phyloP scores from a whole-genome alignment of 768 basidiomycete species.

The Tricholomella constricta region DNA sequence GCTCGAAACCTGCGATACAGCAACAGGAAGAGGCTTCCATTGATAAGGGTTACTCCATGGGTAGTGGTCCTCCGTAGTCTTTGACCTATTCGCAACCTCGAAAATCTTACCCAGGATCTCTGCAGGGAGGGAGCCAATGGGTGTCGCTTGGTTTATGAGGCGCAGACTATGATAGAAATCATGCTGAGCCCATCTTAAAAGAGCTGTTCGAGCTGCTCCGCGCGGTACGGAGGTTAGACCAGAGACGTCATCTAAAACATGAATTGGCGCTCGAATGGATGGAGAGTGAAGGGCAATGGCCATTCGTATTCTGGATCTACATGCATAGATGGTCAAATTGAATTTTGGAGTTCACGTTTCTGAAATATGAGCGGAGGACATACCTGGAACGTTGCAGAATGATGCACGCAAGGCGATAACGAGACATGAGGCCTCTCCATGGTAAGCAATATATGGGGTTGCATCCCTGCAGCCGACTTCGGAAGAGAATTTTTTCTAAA shows the following conservation, averaged over 20 bases:
- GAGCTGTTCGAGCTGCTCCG: neutral
- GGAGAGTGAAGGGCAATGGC: neutral
- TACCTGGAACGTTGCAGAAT: no score
- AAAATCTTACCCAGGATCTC: conserved; percentile 17
- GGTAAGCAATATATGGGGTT: no score
- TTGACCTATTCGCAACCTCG: conserved; percentile 7
- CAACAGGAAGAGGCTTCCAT: conserved; percentile 5
- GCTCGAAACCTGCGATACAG: conserved; percentile 18
- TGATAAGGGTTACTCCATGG: conserved; percentile 4
- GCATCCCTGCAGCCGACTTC: no score
- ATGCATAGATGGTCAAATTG: no score
- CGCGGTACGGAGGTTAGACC: neutral
- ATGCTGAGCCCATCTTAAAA: neutral
- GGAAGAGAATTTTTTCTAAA: no score
- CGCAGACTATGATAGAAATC: conserved; percentile 4
- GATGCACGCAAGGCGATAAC: no score
- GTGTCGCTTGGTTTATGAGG: conserved; percentile 10
- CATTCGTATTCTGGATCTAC: no score
- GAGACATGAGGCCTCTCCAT: no score
- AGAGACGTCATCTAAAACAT: neutral
- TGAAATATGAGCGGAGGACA: no score
- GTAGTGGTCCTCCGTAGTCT: neutral
- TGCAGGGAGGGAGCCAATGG: conserved; percentile 15
- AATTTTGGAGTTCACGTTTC: no score
- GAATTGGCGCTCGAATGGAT: no score